Conservation (phyloP, 176 grass and related monocot genomes). For the Leersia perrieri region DNA sequence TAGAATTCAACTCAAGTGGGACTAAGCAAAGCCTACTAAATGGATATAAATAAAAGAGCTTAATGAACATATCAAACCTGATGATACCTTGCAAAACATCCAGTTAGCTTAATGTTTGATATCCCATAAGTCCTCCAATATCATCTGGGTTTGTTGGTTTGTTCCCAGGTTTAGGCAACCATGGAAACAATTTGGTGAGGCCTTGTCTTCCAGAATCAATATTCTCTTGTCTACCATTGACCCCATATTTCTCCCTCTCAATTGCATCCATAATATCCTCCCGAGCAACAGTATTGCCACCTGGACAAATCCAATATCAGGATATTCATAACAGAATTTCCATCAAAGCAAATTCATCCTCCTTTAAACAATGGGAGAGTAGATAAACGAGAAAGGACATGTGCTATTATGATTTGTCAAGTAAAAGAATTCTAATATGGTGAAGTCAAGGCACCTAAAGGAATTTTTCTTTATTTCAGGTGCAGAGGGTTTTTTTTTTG, state of each 20-base stretch:
- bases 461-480: neutral
- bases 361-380: neutral
- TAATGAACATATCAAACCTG: neutral
- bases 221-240: conserved; percentile 60
- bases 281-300: conserved; percentile 56
- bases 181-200: conserved; percentile 82
- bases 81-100: conserved; percentile 36
- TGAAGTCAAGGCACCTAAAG: neutral
- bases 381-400: neutral
- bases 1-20: neutral
- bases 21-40: conserved; percentile 5
- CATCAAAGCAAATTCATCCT: neutral
- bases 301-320: conserved; percentile 39
- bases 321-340: neutral
- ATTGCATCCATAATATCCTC: conserved; percentile 94
- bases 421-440: conserved; percentile 18
- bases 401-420: neutral
- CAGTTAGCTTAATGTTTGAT: conserved; percentile 70
- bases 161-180: conserved; percentile 65
- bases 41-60: neutral
- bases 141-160: conserved; percentile 64
- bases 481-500: conserved; percentile 1
- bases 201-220: conserved; percentile 48
- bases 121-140: conserved; percentile 65
- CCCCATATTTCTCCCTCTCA: conserved; percentile 91